Conservation (phyloP, 2,329 filamentous ascomycete genomes). For the Pseudophaeomoniella oleicola region DNA sequence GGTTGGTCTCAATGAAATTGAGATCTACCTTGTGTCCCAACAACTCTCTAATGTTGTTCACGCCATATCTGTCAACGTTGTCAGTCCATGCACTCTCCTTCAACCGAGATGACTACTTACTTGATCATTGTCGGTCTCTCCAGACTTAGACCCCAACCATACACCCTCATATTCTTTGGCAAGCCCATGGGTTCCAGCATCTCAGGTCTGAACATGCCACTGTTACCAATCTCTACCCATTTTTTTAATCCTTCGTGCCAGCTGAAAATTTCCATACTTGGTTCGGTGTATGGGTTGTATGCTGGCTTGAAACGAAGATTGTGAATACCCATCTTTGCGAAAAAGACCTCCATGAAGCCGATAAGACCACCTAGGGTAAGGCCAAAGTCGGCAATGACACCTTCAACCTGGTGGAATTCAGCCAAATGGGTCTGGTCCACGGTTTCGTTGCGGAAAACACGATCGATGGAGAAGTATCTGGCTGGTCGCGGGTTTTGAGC, state of each 20-base stretch:
- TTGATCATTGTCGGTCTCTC: conserved; percentile 98
- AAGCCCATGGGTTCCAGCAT: conserved; percentile 94
- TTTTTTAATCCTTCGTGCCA: conserved; percentile 81
- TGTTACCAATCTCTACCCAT: conserved; percentile 95
- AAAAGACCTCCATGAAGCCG: conserved; percentile 92
- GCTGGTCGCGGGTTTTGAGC: conserved; percentile 70
- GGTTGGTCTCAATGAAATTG: conserved; percentile 79
- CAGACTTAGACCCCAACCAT: conserved; percentile 82
- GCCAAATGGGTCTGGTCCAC: conserved; percentile 94
- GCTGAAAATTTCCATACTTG: conserved; percentile 95
- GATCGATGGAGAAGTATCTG: conserved; percentile 97
- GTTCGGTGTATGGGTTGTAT: conserved; percentile 91
- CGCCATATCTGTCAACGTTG: conserved; percentile 40
- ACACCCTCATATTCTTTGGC: conserved; percentile 80
- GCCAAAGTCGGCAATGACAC: conserved; percentile 93
- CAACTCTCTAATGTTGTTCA: conserved; percentile 81
- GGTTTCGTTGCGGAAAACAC: conserved; percentile 94
- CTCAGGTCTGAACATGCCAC: conserved; percentile 96
- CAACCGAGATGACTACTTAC: too few species aligned
- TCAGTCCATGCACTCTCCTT: too few species aligned
- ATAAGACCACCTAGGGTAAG: conserved; percentile 86
- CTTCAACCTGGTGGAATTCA: conserved; percentile 97
- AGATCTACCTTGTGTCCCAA: conserved; percentile 93
- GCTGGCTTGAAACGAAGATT: conserved; percentile 90
- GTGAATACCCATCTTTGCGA: conserved; percentile 83